phyloP scores from a whole-genome alignment of 371 early-diverging fungal genomes.

The Mucor sp. region DNA sequence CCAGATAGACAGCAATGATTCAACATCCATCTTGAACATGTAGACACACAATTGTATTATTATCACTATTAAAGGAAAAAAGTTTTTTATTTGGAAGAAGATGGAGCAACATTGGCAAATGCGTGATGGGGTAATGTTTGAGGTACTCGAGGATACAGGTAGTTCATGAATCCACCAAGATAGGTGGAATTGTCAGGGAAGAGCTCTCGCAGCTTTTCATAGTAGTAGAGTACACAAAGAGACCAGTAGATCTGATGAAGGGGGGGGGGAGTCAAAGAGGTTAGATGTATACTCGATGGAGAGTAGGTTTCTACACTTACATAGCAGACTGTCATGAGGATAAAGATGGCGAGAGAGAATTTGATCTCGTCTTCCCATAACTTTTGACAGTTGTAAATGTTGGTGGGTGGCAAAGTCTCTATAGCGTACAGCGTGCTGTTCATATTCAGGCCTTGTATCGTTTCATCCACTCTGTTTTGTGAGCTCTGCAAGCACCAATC shows the following conservation, averaged over 20 bases:
- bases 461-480: background rate
- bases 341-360: constrained; percentile 30
- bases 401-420: background rate
- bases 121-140: background rate
- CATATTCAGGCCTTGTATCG: background rate
- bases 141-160: constrained; percentile 1
- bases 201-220: constrained; percentile 32
- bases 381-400: constrained; percentile 34
- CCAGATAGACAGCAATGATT: constrained; percentile 1
- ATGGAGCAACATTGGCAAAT: background rate
- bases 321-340: constrained; percentile 33
- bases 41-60: constrained; percentile 8
- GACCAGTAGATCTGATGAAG: constrained; percentile 44
- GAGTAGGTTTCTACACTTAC: constrained; percentile 19
- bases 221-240: constrained; percentile 38
- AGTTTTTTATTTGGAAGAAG: constrained; percentile 1
- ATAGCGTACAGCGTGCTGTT: background rate
- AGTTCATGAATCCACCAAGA: constrained; percentile 12
- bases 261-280: no score
- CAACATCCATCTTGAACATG: background rate
- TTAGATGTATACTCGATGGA: no score
- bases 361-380: constrained; percentile 48
- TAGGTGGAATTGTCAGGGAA: constrained; percentile 1
- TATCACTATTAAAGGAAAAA: background rate
- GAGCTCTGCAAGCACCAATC: constrained; percentile 34